Evolutionary conservation across 345 rosid genomes (phyloP), one percentile per base, ranked within the genome.

Genomic region (Lumnitzera littorea): DNA sequence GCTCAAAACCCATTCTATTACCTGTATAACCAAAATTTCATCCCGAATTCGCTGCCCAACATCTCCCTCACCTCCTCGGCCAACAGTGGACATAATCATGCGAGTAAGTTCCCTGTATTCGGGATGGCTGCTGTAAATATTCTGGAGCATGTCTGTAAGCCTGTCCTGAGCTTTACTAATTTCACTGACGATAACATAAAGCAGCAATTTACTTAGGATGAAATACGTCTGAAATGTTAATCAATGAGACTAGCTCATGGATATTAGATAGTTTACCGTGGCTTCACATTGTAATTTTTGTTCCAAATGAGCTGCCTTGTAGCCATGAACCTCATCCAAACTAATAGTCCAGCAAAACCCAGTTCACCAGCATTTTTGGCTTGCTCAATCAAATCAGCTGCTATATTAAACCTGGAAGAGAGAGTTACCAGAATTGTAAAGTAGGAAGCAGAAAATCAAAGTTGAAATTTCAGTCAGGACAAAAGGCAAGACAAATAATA

Each of bases 321-420:
- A 56, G 99, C 97, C 99, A 94, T 94, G 78, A 90, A 94, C 81
- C 99, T 85, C 96, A 90, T 86, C 99, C 99, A 94, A 52, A 88
- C 99, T 71, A 94, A 85, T 65, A 94, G 82, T 66, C 89, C 99
- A 11, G 95, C 91, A 50, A 94, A 67, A 60, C 96, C 97, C 72
- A 83, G 67, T 57, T 82, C 83, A 46, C 96, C 97, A 56, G 85
- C 81, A 76, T 73, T 57, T 80, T 79, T 83, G 62, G 96, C 92
- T 76, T 88, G 78, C 57, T 84, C 80, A 55, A 86, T 73, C 70
- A 94, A 80, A 76, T 94, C 97, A 60, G 96, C 84, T 11, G 95
- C 99, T 63, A 94, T 94, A 65, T 94, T 94, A 79, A 94, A 94
- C 72, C 99, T 94, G 67, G 50, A 59, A 60, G 56, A 58, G 24